phyloP scores from a whole-genome alignment of 2,329 filamentous ascomycete genomes.

The Lasiodiplodia gonubiensis region DNA sequence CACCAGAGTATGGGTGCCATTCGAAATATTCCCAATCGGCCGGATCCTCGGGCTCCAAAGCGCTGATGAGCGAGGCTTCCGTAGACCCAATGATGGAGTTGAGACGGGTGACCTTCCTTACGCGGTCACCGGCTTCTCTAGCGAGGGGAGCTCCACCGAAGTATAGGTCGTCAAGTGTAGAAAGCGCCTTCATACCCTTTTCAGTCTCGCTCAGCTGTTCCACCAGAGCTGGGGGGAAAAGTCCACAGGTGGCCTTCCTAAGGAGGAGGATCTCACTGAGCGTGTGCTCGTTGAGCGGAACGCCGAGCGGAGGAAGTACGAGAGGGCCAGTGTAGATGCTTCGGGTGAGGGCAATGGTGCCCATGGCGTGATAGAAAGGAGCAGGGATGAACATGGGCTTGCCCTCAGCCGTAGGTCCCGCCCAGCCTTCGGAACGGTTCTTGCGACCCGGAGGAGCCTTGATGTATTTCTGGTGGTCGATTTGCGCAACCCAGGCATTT shows the following conservation, averaged over 20 bases:
- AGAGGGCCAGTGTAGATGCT: conserved; percentile 30
- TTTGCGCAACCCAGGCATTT: conserved; percentile 30
- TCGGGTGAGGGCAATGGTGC: conserved; percentile 30
- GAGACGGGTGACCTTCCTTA: conserved; percentile 30
- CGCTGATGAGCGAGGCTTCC: conserved; percentile 34
- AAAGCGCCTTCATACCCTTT: conserved; percentile 34
- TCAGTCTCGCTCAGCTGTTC: conserved; percentile 37
- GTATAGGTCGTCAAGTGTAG: conserved; percentile 33
- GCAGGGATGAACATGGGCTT: conserved; percentile 16
- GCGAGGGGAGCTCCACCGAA: conserved; percentile 32
- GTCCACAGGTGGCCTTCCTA: conserved; percentile 31
- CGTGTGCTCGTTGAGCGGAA: conserved; percentile 28
- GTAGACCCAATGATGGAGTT: conserved; percentile 37
- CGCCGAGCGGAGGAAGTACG: conserved; percentile 21
- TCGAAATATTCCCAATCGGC: conserved; percentile 38
- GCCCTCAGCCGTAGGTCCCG: conserved; percentile 7
- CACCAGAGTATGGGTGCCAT: conserved; percentile 35
- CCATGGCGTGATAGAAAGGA: conserved; percentile 33
- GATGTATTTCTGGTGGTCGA: conserved; percentile 32
- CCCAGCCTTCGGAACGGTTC: conserved; percentile 26
- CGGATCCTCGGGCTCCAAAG: conserved; percentile 30
- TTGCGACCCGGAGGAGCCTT: conserved; percentile 29
- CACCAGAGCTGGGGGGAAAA: conserved; percentile 36
- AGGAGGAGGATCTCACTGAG: conserved; percentile 31
- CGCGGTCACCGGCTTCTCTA: conserved; percentile 16